These are phyloP conservation scores for Colletotrichum sp. DNA, from an alignment of 2,329 filamentous ascomycete genomes.

Conservation along the genomic window DNA sequence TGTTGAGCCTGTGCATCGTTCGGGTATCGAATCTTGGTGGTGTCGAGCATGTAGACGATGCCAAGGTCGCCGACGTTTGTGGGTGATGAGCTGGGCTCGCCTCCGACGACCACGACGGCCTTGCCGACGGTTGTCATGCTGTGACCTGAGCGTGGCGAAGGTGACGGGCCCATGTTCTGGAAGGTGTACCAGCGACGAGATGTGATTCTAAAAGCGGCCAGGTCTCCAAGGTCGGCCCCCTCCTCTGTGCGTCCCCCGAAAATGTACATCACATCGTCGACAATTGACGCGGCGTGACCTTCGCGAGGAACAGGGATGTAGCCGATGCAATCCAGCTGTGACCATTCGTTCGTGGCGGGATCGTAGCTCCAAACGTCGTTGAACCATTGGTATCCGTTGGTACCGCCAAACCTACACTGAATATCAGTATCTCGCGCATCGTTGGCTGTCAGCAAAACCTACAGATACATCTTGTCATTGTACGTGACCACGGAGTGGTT, in stretches of 20 bases:
- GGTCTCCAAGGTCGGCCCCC: slow-evolving; percentile 87
- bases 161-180: slow-evolving; percentile 98
- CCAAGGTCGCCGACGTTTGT: slow-evolving; percentile 83
- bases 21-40: slow-evolving; percentile 94
- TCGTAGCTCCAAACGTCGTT: slow-evolving; percentile 99
- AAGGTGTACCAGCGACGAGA: slow-evolving; percentile 98
- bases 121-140: slow-evolving; percentile 97
- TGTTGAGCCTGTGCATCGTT: slow-evolving; percentile 64
- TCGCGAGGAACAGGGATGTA: slow-evolving; percentile 95
- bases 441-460: slow-evolving; percentile 42
- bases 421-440: background rate
- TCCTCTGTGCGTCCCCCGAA: slow-evolving; percentile 97
- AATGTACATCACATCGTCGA: slow-evolving; percentile 99
- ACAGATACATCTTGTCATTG: slow-evolving; percentile 94
- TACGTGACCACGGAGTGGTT: slow-evolving; percentile 93
- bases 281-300: slow-evolving; percentile 90
- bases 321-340: slow-evolving; percentile 91
- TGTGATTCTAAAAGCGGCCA: slow-evolving; percentile 77
- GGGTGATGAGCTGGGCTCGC: slow-evolving; percentile 89
- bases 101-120: slow-evolving; percentile 88
- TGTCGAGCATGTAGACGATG: slow-evolving; percentile 90
- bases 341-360: slow-evolving; percentile 80
- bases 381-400: slow-evolving; percentile 96
- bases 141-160: slow-evolving; percentile 90
- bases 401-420: slow-evolving; percentile 82